phyloP scores from a whole-genome alignment of 345 rosid species.

The Moringa oleifera region DNA sequence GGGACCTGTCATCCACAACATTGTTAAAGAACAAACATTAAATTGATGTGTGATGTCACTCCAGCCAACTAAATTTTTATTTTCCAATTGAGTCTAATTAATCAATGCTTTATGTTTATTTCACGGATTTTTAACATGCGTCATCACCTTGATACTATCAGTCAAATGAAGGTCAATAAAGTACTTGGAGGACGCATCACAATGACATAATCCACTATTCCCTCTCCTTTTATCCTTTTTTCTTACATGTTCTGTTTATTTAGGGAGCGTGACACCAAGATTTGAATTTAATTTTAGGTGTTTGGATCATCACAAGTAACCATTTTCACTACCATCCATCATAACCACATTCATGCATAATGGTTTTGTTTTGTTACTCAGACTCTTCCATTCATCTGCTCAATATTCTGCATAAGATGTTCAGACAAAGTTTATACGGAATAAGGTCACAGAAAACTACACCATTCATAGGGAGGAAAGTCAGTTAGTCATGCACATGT shows the following conservation, averaged over 20 bases:
- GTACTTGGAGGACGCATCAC: neutral
- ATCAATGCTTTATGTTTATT: neutral
- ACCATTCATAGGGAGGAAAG: neutral
- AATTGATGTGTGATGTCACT: neutral
- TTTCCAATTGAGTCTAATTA: neutral
- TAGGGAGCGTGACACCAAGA: neutral
- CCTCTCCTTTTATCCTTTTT: too few species aligned
- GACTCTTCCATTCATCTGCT: too few species aligned
- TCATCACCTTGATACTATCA: neutral
- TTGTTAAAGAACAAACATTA: constrained; percentile 2
- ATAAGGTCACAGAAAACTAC: neutral
- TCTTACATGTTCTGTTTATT: neutral
- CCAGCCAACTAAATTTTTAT: neutral
- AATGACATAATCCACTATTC: neutral
- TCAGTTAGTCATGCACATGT: neutral
- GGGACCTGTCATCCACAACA: constrained; percentile 59
- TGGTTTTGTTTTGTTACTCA: too few species aligned
- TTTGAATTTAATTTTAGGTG: neutral
- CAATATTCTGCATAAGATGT: neutral
- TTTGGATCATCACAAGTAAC: neutral
- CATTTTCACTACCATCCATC: neutral
- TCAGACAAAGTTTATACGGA: neutral
- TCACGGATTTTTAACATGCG: neutral
- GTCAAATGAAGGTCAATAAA: neutral
- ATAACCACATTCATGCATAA: neutral